Conservation (phyloP, 2,329 filamentous ascomycete genomes). For the Colletotrichum sp. region DNA sequence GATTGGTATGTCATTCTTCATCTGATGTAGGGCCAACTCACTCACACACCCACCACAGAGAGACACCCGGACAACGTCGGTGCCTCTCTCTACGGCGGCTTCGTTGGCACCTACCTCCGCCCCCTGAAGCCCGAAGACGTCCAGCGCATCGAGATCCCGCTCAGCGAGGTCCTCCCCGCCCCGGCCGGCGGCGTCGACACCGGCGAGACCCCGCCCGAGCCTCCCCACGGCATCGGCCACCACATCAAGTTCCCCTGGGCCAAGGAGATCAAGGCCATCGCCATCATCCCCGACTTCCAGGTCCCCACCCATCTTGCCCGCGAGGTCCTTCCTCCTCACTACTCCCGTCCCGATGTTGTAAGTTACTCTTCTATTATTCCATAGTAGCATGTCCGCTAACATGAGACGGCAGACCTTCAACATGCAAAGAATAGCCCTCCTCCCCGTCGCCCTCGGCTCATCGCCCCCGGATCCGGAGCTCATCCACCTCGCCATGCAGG, state of each 20-base stretch:
- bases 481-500: conserved; percentile 98
- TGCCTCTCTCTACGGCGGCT: conserved; percentile 92
- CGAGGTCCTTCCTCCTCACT: conserved; percentile 80
- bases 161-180: conserved; percentile 89
- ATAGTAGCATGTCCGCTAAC: background rate
- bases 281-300: conserved; percentile 95
- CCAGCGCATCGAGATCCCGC: conserved; percentile 88
- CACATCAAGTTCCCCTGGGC: conserved; percentile 97
- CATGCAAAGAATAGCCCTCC: conserved; percentile 87
- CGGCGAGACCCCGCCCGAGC: conserved; percentile 82
- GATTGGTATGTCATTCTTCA: conserved; percentile 70
- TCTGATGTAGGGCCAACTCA: background rate
- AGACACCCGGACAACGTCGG: conserved; percentile 94
- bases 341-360: conserved; percentile 83
- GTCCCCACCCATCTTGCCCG: conserved; percentile 93
- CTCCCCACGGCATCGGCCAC: conserved; percentile 91
- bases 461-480: conserved; percentile 90
- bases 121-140: conserved; percentile 89
- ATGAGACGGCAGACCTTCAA: conserved; percentile 73
- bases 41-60: conserved; percentile 48
- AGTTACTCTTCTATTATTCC: conserved; percentile 27
- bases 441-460: conserved; percentile 87
- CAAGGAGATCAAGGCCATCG: conserved; percentile 93
- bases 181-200: conserved; percentile 93
- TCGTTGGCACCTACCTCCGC: conserved; percentile 95